Evolutionary conservation across 2,329 filamentous ascomycete species (phyloP).

Genomic region (Juglanconis juglandina): DNA sequence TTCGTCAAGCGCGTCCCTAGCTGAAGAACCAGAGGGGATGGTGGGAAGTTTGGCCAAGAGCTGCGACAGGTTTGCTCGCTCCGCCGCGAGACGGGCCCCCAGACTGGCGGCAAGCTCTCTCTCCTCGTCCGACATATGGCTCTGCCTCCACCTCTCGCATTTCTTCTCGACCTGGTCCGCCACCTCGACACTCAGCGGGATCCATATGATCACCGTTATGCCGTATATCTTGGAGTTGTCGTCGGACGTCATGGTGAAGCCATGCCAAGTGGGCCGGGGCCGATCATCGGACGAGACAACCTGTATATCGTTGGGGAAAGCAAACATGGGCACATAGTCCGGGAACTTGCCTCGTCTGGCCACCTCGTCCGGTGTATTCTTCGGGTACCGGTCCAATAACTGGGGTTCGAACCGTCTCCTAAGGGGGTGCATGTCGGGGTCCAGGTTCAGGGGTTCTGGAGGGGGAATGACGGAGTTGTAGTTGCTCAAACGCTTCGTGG

Average conservation of each 20-base stretch:
- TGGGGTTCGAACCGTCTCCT: conserved; percentile 93
- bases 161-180: conserved; percentile 79
- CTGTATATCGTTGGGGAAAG: conserved; percentile 95
- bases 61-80: conserved; percentile 86
- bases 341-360: conserved; percentile 82
- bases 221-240: conserved; percentile 91
- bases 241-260: conserved; percentile 94
- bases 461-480: conserved; percentile 97
- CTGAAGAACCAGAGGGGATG: conserved; percentile 74
- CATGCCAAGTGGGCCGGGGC: conserved; percentile 96
- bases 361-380: conserved; percentile 74
- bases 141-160: conserved; percentile 81
- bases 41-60: conserved; percentile 79
- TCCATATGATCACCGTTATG: conserved; percentile 89
- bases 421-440: conserved; percentile 92
- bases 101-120: conserved; percentile 88
- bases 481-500: conserved; percentile 85
- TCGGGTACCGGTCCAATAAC: conserved; percentile 90
- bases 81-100: conserved; percentile 79
- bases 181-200: conserved; percentile 74
- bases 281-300: conserved; percentile 94
- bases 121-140: conserved; percentile 86
- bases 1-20: conserved; percentile 82
- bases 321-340: conserved; percentile 98
- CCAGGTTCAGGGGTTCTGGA: conserved; percentile 83